Evolutionary conservation across 1,284 basidiomycete species (phyloP).

Genomic region (Paramarasmius palmivorus): DNA sequence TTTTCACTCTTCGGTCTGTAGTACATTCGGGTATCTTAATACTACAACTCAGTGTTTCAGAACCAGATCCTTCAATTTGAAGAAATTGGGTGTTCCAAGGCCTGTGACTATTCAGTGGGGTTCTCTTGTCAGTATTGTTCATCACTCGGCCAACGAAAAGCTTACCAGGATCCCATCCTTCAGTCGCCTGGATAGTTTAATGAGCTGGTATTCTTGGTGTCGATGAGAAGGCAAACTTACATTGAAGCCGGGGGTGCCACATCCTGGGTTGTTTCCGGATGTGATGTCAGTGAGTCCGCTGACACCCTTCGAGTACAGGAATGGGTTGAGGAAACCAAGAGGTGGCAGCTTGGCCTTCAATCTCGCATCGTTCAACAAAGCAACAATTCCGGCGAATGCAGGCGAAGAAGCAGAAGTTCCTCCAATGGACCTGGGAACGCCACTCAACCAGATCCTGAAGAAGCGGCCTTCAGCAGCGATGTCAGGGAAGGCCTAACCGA

Average conservation of each 20-base stretch:
- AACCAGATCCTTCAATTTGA: constrained; percentile 17
- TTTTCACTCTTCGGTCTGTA: not conserved
- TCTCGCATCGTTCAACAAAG: constrained; percentile 65
- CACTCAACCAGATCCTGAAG: constrained; percentile 40
- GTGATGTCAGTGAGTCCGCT: constrained; percentile 53
- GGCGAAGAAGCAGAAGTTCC: constrained; percentile 51
- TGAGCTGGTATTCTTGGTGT: not conserved
- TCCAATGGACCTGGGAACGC: constrained; percentile 24
- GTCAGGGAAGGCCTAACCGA: constrained; percentile 62
- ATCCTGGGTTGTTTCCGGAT: constrained; percentile 54
- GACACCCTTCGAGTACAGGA: constrained; percentile 44
- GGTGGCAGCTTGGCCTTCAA: constrained; percentile 39
- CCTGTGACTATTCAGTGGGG: constrained; percentile 10
- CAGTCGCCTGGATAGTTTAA: constrained; percentile 5
- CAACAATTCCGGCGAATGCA: constrained; percentile 47
- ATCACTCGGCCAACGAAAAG: not conserved
- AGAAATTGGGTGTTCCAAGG: constrained; percentile 20
- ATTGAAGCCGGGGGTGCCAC: constrained; percentile 40
- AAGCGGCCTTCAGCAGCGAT: constrained; percentile 56
- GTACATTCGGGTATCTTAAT: not conserved
- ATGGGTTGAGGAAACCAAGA: constrained; percentile 64
- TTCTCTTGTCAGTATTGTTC: not conserved
- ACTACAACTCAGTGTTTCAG: constrained; percentile 9
- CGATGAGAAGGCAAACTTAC: constrained; percentile 1
- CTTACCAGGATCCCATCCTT: constrained; percentile 15